Evolutionary conservation across 805 yeast genomes (phyloP).

Genomic region (Lipomyces anomalus): DNA sequence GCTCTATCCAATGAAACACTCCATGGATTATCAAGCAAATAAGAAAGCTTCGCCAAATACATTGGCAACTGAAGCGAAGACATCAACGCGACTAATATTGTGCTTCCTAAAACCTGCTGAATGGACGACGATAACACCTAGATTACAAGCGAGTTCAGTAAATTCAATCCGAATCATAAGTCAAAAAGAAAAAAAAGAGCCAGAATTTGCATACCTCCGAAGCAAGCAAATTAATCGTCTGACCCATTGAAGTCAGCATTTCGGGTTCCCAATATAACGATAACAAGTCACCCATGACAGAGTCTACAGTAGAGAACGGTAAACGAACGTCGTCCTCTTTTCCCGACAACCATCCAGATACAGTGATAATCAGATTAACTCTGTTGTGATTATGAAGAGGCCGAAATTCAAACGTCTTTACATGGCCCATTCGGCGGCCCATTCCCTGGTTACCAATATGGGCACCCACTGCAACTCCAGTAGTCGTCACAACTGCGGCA

Average conservation of each 20-base stretch:
- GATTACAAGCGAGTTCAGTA: too few species aligned
- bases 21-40: slow-evolving; percentile 94
- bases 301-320: slow-evolving; percentile 95
- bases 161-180: too few species aligned
- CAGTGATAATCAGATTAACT: slow-evolving; percentile 78
- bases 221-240: slow-evolving; percentile 87
- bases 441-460: slow-evolving; percentile 82
- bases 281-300: slow-evolving; percentile 93
- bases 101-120: slow-evolving; percentile 91
- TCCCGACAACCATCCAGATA: slow-evolving; percentile 97
- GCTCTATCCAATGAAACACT: slow-evolving; percentile 94
- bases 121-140: slow-evolving; percentile 86
- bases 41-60: slow-evolving; percentile 82
- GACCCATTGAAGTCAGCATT: slow-evolving; percentile 92
- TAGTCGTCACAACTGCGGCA: slow-evolving; percentile 84
- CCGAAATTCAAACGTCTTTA: slow-evolving; percentile 85
- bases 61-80: slow-evolving; percentile 89
- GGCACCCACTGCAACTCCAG: slow-evolving; percentile 89
- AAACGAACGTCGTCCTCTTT: slow-evolving; percentile 90
- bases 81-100: slow-evolving; percentile 83
- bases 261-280: slow-evolving; percentile 98
- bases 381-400: slow-evolving; percentile 90
- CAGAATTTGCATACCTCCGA: too few species aligned
- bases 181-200: too few species aligned
- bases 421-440: slow-evolving; percentile 81